These are phyloP conservation scores for Flaveria linearis DNA, from an alignment of 129 eudicot species.

Conservation along the genomic window DNA sequence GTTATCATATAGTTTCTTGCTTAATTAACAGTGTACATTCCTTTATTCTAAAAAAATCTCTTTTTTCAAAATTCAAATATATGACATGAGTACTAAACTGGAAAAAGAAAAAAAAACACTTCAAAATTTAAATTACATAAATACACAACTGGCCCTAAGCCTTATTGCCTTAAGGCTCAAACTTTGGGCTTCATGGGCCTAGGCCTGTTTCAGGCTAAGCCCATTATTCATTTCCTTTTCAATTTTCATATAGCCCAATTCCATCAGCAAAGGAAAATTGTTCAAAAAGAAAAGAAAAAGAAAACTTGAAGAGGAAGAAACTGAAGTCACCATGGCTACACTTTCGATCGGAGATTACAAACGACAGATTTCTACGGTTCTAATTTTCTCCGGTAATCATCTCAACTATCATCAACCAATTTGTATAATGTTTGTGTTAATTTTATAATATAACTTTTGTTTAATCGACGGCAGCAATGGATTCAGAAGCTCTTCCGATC, in stretches of 20 bases:
- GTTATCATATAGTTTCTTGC: no score
- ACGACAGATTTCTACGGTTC: slow-evolving; percentile 48
- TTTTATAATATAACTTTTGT: slow-evolving; percentile 14
- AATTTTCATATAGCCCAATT: not conserved
- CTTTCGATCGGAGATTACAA: slow-evolving; percentile 21
- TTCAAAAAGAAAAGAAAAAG: not conserved
- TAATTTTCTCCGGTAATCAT: slow-evolving; percentile 61
- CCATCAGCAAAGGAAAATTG: not conserved
- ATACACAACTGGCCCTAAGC: no score
- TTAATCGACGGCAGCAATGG: slow-evolving; percentile 57
- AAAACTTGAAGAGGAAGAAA: not conserved
- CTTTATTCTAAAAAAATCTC: no score
- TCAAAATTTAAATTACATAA: no score
- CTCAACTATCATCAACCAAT: not conserved
- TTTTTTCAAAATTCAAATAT: no score
- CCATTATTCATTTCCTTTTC: no score
- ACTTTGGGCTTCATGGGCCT: no score
- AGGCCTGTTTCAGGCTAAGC: no score
- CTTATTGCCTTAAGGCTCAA: no score
- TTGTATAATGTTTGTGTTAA: not conserved
- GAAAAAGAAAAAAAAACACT: no score
- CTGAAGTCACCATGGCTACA: slow-evolving; percentile 26
- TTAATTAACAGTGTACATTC: no score
- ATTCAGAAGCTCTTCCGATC: slow-evolving; percentile 73
- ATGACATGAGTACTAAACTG: no score